Base-by-base conservation (phyloP, 345 rosid species). In the Populus tremula region DNA sequence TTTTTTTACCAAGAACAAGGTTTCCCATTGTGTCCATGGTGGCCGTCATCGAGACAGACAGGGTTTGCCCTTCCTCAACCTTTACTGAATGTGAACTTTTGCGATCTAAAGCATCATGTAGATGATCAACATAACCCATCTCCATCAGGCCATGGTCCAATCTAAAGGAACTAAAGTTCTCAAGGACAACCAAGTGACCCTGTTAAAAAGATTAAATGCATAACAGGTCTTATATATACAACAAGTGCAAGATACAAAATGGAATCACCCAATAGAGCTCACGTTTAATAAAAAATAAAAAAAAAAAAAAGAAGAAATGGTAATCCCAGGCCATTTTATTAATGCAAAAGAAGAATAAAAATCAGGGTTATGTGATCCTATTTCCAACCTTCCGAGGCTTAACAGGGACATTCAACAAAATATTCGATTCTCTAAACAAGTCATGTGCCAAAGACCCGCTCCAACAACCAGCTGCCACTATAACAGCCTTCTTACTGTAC, bases 391-490 rank as follows among this genome's bases (percentile, higher is more conserved):
- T 95, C 31, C 98, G 87, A 78, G 99, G 99, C 85, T 88, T 91
- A 71, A 95, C 91, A 79, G 92, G 96, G 71, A 91, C 82, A 20
- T 87, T 85, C 71, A 90, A 53, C 3, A 74, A 45, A 21, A 87
- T 75, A 69, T 88, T 79, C 78, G 83, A 84, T 49, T 85, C 90
- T 77, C 80, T 87, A 75, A 91, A 78, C 69, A 92, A 76, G 43
- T 89, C 85, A 67, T 80, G 84, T 87, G 87, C 86, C 81, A 93
- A 78, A 84, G 92, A 84, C 12, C 96, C 94, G 85, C 91, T 93
- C 98, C 96, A 95, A 87, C 90, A 87, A 87, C 97, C 98, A 78
- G 96, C 90, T 61, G 99, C 97, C 79, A 95, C 80, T 36, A 92
- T 78, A 77, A 91, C 74, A 23, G 91, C 97, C 87, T 89, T 93